Percentiles rank a stretch among this genome's conserved stretches.
phyloP scores from a whole-genome alignment of 192 early-diverging fungal genomes.

The Coemansia sp. region DNA sequence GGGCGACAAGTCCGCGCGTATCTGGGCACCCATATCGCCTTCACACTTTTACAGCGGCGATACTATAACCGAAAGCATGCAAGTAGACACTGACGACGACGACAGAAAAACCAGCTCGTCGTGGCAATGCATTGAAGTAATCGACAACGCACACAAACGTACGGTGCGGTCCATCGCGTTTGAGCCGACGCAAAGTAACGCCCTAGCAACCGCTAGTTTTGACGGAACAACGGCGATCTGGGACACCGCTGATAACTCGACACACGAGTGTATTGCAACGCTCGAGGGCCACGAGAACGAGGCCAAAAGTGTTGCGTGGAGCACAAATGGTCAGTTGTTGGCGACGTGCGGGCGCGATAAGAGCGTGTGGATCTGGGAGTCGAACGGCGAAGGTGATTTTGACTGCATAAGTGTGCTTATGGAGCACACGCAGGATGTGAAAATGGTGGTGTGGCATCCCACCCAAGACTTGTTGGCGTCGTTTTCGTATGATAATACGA shows the following conservation, averaged over 20 bases:
- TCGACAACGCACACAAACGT: constrained; percentile 88
- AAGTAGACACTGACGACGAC: constrained; percentile 1
- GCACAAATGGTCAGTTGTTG: constrained; percentile 73
- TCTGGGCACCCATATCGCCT: constrained; percentile 64
- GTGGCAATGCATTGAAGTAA: constrained; percentile 71
- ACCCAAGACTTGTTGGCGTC: constrained; percentile 79
- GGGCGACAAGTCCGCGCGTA: constrained; percentile 85
- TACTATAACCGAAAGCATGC: not conserved
- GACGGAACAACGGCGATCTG: constrained; percentile 92
- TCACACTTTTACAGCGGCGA: constrained; percentile 14
- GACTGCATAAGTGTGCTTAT: constrained; percentile 93
- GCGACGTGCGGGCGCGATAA: constrained; percentile 96
- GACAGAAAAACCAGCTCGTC: constrained; percentile 7
- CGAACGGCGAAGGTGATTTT: constrained; percentile 82
- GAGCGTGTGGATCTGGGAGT: constrained; percentile 99
- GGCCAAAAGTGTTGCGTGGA: constrained; percentile 92
- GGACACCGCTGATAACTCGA: constrained; percentile 64
- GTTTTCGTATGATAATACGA: constrained; percentile 91
- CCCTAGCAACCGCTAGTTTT: constrained; percentile 87
- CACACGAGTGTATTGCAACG: constrained; percentile 89
- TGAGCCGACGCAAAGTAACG: constrained; percentile 64
- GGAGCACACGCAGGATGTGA: constrained; percentile 97
- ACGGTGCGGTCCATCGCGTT: constrained; percentile 89
- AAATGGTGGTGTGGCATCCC: constrained; percentile 93
- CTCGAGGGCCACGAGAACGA: constrained; percentile 99